Base-by-base conservation (phyloP, 139 green algal genomes). In the Chlamydomonas schloesseri region DNA sequence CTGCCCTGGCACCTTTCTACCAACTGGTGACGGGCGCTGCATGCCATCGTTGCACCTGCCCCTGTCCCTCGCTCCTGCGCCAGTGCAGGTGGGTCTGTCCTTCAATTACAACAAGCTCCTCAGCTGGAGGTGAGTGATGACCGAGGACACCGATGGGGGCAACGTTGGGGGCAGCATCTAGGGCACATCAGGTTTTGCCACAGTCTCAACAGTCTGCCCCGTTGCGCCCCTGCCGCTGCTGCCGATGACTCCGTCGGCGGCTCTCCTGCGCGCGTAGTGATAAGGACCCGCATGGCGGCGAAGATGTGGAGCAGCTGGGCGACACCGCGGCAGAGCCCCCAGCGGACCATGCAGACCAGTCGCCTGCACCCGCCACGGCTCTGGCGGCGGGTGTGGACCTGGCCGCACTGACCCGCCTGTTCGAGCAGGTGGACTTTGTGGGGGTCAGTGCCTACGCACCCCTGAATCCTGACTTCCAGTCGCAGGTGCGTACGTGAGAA, bases 31-130 rank as follows among this genome's bases (percentile, higher is more conserved):
- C n/a, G n/a, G n/a, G n/a, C n/a, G n/a, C n/a, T n/a, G n/a, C n/a
- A n/a, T n/a, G n/a, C n/a, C n/a, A n/a, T n/a, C n/a, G n/a, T n/a
- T n/a, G n/a, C n/a, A n/a, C n/a, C n/a, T n/a, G n/a, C n/a, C n/a
- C n/a, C n/a, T n/a, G n/a, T n/a, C n/a, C n/a, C n/a, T 23, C 23
- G 34, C 23, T 34, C 29, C 69, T 21, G 42, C 34, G 28, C 37
- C 70, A 33, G 6, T 58, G 17, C 37, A 76, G 37, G 72, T 60
- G 47, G 72, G 77, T n/a, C 60, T 83, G 6, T 83, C 77, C 36
- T 83, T 83, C 77, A 83, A 83, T 24, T 83, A 55, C 81, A 86
- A 86, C 68, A 80, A 80, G 73, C 1, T 80, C 9, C 14, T 47
- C 5, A 50, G 42, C 42, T 50, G 62, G 26, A 14, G 62, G 26